Base-by-base conservation (phyloP, 768 basidiomycete genomes). In the Hysterangium stoloniferum region DNA sequence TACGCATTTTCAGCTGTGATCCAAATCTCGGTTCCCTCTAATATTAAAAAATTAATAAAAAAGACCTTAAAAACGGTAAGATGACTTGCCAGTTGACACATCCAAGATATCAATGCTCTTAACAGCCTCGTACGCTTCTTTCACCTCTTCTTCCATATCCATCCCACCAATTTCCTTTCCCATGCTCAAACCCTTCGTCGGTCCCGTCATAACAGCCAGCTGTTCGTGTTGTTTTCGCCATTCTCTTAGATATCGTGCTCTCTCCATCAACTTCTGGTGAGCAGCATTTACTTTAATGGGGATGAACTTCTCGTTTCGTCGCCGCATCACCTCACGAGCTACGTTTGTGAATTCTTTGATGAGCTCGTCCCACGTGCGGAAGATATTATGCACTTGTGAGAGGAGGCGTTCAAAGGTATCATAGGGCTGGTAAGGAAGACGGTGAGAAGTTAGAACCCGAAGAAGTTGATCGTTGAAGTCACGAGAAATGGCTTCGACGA, bases 201-300 rank as follows among this genome's bases (percentile, higher is more conserved):
- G 94, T 1, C 86, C 88, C 1, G 95, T 97, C 93, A 98, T 98
- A 35, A 94, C 86, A 4, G 90, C 88, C 20, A 99, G 72, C 69
- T 99, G 95, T 63, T 98, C 91, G 60, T 99, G 96, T 63, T 96
- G 93, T 64, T 96, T 92, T 61, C 94, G 72, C 85, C 95, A 98
- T 38, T 89, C 89, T 50, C 86, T 72, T 22, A 98, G 66, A 66
- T 97, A 98, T 9, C 85, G 70, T 53, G 82, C 78, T 36, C 94
- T 73, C 62, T 96, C 93, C 66, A 93, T 88, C 40, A 97, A 69
- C 67, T 92, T 92, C 28, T 82, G 84, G 59, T 98, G 96, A 1
- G 90, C 94, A 7, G 91, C 82, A 11, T 76, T 73, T 38, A 99
- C 85, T 68, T 96, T 96, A 73, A 98, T 97, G 5, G 92, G 94